A percentile compares a stretch with the other conserved stretches of the same genome.
These are phyloP conservation scores for Phellopilus nigrolimitatus DNA, from an alignment of 1,284 basidiomycete species.

Conservation along the genomic window DNA sequence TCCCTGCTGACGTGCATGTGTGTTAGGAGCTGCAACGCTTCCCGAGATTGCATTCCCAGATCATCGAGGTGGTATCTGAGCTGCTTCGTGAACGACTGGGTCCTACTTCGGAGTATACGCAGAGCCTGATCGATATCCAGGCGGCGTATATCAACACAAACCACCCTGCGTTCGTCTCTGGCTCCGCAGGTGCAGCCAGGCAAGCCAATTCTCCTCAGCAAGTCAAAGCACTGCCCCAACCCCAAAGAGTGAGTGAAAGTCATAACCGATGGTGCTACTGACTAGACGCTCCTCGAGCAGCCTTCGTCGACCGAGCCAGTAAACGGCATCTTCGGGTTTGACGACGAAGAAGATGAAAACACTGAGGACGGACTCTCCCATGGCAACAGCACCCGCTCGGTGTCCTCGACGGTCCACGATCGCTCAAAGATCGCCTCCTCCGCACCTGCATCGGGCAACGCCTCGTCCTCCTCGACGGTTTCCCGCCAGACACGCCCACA, in stretches of 20 bases:
- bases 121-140: conserved; percentile 95
- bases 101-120: conserved; percentile 94
- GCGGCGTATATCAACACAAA: conserved; percentile 99
- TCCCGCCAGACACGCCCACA: conserved; percentile 18
- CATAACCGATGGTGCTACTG: conserved; percentile 2
- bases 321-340: conserved; percentile 42
- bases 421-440: conserved; percentile 34
- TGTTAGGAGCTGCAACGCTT: conserved; percentile 93
- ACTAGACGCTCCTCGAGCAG: conserved; percentile 29
- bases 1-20: not conserved
- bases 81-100: conserved; percentile 92
- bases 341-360: conserved; percentile 55
- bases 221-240: conserved; percentile 37
- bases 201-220: conserved; percentile 37
- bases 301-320: conserved; percentile 52
- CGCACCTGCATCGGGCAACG: conserved; percentile 24
- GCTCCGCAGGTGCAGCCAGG: conserved; percentile 54
- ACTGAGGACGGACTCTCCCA: conserved; percentile 62
- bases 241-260: conserved; percentile 46
- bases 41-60: conserved; percentile 87
- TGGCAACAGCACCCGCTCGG: conserved; percentile 60
- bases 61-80: conserved; percentile 97
- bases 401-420: conserved; percentile 78
- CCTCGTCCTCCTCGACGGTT: conserved; percentile 16
- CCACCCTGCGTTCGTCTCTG: conserved; percentile 84